Base-by-base conservation (phyloP, 768 basidiomycete genomes). In the Russula emetica region DNA sequence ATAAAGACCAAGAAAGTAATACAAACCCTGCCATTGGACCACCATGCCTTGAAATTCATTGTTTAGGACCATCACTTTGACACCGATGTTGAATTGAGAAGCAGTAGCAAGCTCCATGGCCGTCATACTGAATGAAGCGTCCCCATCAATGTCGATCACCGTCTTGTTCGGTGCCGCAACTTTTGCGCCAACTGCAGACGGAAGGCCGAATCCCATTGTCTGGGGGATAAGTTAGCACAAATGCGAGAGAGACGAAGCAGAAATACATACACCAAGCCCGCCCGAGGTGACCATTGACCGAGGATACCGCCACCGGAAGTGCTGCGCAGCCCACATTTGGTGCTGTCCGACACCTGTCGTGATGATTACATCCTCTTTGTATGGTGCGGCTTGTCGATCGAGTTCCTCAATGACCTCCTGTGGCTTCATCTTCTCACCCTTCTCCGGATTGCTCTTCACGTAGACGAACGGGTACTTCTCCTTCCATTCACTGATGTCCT, bases 11-110 rank as follows among this genome's bases (percentile, higher is more conserved):
- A 38, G 38, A 38, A 16, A 38, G 38, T 28, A 45, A 14, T 22
- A 72, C 81, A 55, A 63, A 93, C 92, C 92, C 82, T 98, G 97
- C 97, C 96, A 98, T 79, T 99, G 97, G 36, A 92, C 78, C 14
- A 98, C 97, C 97, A 99, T 99, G 60, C 97, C 97, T 75, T 97
- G 95, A 83, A 94, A 97, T 72, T 95, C 93, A 76, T 97, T 98
- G 80, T 97, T 96, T 70, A 98, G 76, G 26, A 97, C 76, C 68
- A 97, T 79, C 45, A 94, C 89, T 77, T 99, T 99, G 72, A 98
- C 93, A 63, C 97, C 96, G 67, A 99, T 97, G 71, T 83, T 76
- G 78, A 83, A 94, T 72, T 95, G 92, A 28, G 90, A 81, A 5
- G 97, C 97, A 0, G 97, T 99, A 26, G 88, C 87, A 57, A 99